A percentile compares a stretch with the other conserved stretches of the same genome.
These are phyloP conservation scores for Eutrema salsugineum DNA, from an alignment of 441 rosid genomes.

Conservation along the genomic window DNA sequence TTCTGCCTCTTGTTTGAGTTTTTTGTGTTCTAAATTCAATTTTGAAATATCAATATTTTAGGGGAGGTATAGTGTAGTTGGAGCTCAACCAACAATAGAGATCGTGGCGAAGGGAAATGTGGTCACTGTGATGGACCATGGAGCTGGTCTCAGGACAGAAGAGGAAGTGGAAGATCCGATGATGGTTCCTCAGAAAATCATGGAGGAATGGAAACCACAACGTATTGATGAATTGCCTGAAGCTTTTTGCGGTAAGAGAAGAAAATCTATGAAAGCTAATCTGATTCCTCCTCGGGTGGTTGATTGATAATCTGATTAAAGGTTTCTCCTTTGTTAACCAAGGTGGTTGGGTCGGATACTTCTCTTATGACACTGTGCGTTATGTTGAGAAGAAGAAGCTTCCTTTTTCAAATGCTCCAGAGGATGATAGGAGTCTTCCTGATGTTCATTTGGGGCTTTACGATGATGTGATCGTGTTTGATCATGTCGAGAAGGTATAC, in stretches of 20 bases:
- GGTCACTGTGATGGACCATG: slow-evolving; percentile 83
- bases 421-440: slow-evolving; percentile 87
- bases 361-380: slow-evolving; percentile 92
- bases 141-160: slow-evolving; percentile 53
- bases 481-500: slow-evolving; percentile 84
- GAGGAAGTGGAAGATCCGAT: slow-evolving; percentile 89
- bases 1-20: background rate
- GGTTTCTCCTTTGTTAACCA: slow-evolving; percentile 32
- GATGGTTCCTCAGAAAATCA: slow-evolving; percentile 73
- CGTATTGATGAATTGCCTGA: slow-evolving; percentile 82
- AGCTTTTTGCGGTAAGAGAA: slow-evolving; percentile 68
- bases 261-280: background rate
- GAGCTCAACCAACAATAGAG: slow-evolving; percentile 92
- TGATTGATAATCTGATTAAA: background rate
- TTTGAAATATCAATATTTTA: slow-evolving; percentile 10
- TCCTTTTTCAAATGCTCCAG: slow-evolving; percentile 66
- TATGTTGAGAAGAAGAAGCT: slow-evolving; percentile 86
- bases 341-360: slow-evolving; percentile 97
- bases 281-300: background rate
- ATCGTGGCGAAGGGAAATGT: slow-evolving; percentile 78
- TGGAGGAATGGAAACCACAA: slow-evolving; percentile 88
- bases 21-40: background rate
- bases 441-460: slow-evolving; percentile 94
- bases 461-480: slow-evolving; percentile 80
- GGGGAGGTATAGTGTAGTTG: slow-evolving; percentile 91